Conservation (phyloP, 2,329 filamentous ascomycete genomes). For the Penicillium verrucosum region DNA sequence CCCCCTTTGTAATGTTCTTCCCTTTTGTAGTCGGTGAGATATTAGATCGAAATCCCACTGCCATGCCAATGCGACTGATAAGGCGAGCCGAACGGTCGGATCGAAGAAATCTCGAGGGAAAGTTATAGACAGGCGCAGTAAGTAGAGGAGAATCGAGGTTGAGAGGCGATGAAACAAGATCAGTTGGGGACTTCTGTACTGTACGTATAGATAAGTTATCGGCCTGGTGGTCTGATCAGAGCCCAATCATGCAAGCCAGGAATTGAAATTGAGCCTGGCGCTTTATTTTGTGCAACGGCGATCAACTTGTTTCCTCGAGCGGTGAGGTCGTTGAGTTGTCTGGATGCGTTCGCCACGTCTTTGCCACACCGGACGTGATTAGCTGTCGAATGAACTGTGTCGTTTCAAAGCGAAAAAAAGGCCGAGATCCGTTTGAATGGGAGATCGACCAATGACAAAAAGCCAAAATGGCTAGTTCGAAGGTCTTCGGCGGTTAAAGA, state of each 20-base stretch:
- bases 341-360: constrained; percentile 8
- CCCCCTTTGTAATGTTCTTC: constrained; percentile 13
- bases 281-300: background rate
- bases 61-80: constrained; percentile 15
- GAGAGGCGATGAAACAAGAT: background rate
- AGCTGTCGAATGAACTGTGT: background rate
- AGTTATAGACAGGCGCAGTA: background rate
- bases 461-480: background rate
- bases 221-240: constrained; percentile 1
- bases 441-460: background rate
- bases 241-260: constrained; percentile 2
- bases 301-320: constrained; percentile 1
- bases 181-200: background rate
- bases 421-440: background rate
- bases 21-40: background rate
- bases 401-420: background rate
- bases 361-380: background rate
- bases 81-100: background rate
- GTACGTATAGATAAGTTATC: background rate
- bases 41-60: constrained; percentile 16
- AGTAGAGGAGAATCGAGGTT: background rate
- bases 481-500: background rate
- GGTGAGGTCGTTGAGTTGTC: constrained; percentile 3
- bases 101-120: background rate
- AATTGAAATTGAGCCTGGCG: background rate